A percentile compares a stretch with the other conserved stretches of the same genome.
These are phyloP conservation scores for Aureobasidium lini DNA, from an alignment of 2,329 filamentous ascomycete species.

Conservation along the genomic window DNA sequence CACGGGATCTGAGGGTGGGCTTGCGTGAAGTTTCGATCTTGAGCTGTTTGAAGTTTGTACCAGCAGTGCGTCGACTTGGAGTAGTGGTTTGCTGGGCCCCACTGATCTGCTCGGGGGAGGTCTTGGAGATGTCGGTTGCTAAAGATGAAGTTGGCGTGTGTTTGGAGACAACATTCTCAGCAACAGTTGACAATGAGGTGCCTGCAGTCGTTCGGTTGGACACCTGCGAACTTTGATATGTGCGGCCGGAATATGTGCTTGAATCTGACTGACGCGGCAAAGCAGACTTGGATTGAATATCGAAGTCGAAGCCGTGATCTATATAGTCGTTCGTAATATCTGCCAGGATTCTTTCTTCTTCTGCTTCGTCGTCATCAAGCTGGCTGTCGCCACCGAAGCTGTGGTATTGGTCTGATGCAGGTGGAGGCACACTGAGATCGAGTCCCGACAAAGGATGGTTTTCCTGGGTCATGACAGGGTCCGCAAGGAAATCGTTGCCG, in stretches of 20 bases:
- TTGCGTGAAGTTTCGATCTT: slow-evolving; percentile 71
- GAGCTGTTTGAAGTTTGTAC: slow-evolving; percentile 70
- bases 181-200: slow-evolving; percentile 63
- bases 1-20: slow-evolving; percentile 17
- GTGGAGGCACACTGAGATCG: background rate
- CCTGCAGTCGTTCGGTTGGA: slow-evolving; percentile 64
- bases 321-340: slow-evolving; percentile 81
- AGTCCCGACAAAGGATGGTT: background rate
- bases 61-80: slow-evolving; percentile 68
- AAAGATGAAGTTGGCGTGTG: slow-evolving; percentile 7
- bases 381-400: background rate
- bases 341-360: slow-evolving; percentile 56
- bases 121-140: background rate
- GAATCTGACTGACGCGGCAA: slow-evolving; percentile 74
- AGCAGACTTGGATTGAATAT: slow-evolving; percentile 57
- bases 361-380: slow-evolving; percentile 33
- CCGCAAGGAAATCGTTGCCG: slow-evolving; percentile 31
- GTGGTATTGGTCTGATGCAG: background rate
- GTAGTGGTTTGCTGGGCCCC: background rate
- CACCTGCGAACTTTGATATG: slow-evolving; percentile 68
- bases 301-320: slow-evolving; percentile 69
- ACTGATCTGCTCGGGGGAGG: background rate
- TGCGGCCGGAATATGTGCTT: slow-evolving; percentile 66
- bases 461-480: background rate
- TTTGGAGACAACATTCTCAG: slow-evolving; percentile 40